phyloP scores from a whole-genome alignment of 2,329 filamentous ascomycete species.

The Nemania sp. region DNA sequence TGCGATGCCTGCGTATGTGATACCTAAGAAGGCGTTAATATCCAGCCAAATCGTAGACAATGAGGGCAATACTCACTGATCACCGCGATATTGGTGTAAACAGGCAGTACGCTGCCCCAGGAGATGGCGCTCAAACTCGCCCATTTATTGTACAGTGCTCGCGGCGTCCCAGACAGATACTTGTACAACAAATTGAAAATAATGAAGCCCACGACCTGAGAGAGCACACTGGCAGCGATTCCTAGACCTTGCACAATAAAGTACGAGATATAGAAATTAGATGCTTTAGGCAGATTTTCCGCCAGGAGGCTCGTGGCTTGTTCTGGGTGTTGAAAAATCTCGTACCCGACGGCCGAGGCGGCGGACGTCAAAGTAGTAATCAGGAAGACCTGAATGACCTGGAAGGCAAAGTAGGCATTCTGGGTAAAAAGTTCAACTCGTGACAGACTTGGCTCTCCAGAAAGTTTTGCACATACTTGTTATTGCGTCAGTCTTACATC shows the following conservation, averaged over 20 bases:
- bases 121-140: conserved; percentile 71
- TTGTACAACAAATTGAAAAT: conserved; percentile 76
- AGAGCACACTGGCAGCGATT: conserved; percentile 72
- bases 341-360: conserved; percentile 69
- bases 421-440: conserved; percentile 87
- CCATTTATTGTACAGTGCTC: conserved; percentile 81
- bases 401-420: conserved; percentile 88
- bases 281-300: conserved; percentile 75
- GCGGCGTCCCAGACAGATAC: conserved; percentile 75
- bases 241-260: conserved; percentile 90
- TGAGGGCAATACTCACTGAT: conserved; percentile 62
- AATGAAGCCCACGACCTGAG: conserved; percentile 73
- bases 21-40: conserved; percentile 54
- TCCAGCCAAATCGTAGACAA: not conserved
- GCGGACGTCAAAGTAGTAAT: conserved; percentile 82
- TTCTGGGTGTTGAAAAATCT: conserved; percentile 67
- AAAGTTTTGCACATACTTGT: conserved; percentile 73
- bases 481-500: conserved; percentile 20
- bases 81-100: conserved; percentile 80
- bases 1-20: conserved; percentile 85
- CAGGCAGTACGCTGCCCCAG: conserved; percentile 82
- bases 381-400: conserved; percentile 90
- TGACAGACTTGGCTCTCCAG: conserved; percentile 79
- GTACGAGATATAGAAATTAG: conserved; percentile 95
- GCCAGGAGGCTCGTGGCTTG: conserved; percentile 69